Conservation (phyloP, 176 grass and related monocot genomes). For the Aegilops longissima region DNA sequence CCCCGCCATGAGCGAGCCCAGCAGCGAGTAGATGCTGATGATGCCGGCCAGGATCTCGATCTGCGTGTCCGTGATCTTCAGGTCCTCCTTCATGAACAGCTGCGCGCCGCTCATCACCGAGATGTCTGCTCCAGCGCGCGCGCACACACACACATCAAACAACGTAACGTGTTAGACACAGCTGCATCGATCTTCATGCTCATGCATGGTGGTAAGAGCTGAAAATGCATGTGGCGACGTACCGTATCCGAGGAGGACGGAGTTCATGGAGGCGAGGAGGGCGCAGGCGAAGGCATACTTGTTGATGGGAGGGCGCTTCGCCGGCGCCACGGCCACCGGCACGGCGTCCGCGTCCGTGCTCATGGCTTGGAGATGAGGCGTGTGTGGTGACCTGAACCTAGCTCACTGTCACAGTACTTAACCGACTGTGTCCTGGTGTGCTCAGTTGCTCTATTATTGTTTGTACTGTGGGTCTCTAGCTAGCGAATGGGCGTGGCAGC, state of each 20-base stretch:
- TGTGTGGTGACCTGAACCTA: neutral
- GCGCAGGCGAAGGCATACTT: constrained; percentile 70
- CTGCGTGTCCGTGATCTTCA: constrained; percentile 76
- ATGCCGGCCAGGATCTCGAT: constrained; percentile 83
- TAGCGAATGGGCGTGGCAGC: neutral
- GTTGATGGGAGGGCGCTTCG: constrained; percentile 55
- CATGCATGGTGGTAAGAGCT: neutral
- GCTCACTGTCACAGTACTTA: neutral
- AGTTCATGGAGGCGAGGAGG: constrained; percentile 84
- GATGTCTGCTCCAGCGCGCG: constrained; percentile 44
- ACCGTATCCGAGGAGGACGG: constrained; percentile 93
- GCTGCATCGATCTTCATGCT: neutral
- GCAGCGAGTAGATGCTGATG: constrained; percentile 76
- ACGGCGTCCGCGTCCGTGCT: constrained; percentile 30
- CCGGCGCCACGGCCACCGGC: constrained; percentile 48
- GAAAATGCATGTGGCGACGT: neutral
- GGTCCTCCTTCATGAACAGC: constrained; percentile 69
- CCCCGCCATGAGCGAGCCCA: constrained; percentile 72
- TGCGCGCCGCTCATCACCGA: constrained; percentile 89
- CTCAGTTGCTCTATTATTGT: constrained; percentile 18
- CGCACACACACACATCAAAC: neutral
- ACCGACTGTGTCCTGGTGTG: neutral
- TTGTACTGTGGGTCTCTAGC: constrained; percentile 8
- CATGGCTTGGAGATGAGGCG: constrained; percentile 12
- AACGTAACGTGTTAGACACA: neutral